A percentile compares a stretch with the other conserved stretches of the same genome.
Evolutionary conservation across 169 alveolate genomes (phyloP).

Genomic region (Cyclospora cayetanensis): DNA sequence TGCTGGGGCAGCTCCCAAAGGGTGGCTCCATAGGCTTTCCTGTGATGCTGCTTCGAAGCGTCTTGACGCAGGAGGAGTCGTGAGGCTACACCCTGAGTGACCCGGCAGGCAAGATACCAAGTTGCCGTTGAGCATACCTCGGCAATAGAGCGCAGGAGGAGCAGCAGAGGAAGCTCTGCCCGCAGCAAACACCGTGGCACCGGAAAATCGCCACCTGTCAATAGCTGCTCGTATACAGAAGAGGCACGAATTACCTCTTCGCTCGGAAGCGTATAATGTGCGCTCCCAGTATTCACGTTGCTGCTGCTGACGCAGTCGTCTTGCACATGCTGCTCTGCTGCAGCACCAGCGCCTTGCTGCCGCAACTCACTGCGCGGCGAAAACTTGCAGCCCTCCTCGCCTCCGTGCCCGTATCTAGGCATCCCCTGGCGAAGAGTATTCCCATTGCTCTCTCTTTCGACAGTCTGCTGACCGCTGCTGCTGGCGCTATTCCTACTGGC

Average conservation of each 20-base stretch:
- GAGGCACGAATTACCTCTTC: not conserved
- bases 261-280: not conserved
- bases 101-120: not conserved
- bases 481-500: not conserved
- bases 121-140: not conserved
- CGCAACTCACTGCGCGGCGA: not conserved
- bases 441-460: not conserved
- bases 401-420: too few relatives aligned
- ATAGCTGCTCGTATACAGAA: constrained; percentile 3
- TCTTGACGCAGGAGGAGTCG: too few relatives aligned
- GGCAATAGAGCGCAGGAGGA: not conserved
- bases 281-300: not conserved
- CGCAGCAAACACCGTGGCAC: constrained; percentile 25
- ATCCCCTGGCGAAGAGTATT: not conserved
- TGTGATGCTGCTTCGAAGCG: too few relatives aligned
- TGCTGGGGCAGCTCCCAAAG: not conserved
- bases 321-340: not conserved
- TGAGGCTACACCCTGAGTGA: not conserved
- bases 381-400: too few relatives aligned
- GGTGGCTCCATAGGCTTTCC: not conserved
- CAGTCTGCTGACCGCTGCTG: not conserved
- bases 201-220: not conserved
- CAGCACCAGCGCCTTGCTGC: not conserved
- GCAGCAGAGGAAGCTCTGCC: constrained; percentile 21
- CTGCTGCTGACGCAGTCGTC: constrained; percentile 1